Evolutionary conservation across 2,329 filamentous ascomycete species (phyloP), one percentile per base, ranked within the genome.

Genomic region (Colletotrichum caudatum): DNA sequence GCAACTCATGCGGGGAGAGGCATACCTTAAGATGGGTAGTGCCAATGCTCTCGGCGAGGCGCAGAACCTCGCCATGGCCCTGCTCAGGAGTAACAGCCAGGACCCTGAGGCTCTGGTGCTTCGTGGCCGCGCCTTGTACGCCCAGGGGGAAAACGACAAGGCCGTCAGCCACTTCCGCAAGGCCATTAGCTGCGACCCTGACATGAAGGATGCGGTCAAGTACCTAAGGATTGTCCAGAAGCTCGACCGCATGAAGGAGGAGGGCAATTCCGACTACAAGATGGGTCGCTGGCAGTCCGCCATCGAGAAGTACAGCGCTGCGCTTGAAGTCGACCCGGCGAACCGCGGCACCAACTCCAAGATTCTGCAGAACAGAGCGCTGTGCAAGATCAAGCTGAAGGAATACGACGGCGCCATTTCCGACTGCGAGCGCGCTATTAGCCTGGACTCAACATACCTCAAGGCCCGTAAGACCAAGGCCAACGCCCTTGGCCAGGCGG

Each of bases 281-380:
- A 88, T 91, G 65, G 92, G 92, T 73, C 89, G 91, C 70, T 96
- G 91, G 83, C 90, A 93, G 78, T 85, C 90, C 64, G 96, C 96
- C 37, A 91, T 97, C 68, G 90, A 95, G 68, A 92, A 94, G 76
- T 99, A 98, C 83, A 91, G 91, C 3, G 85, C 92, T 73, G 95
- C 95, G 56, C 85, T 99, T 44, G 90, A 92, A 59, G 90, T 99
- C 59, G 96, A 99, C 81, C 93, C 95, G 0, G 80, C 87, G 66
- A 98, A 98, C 87, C 94, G 93, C 83, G 92, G 93, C 77, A 97
- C 93, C 76, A 98, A 98, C 82, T 92, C 95, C 26, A 98, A 98
- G 86, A 90, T 98, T 60, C 87, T 97, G 62, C 94, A 97, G 82
- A 99, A 99, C 85, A 89, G 96, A 73, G 96, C 96, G 0, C 88